Conservation (phyloP, 805 yeast species). For the Suhomyces pyralidae region DNA sequence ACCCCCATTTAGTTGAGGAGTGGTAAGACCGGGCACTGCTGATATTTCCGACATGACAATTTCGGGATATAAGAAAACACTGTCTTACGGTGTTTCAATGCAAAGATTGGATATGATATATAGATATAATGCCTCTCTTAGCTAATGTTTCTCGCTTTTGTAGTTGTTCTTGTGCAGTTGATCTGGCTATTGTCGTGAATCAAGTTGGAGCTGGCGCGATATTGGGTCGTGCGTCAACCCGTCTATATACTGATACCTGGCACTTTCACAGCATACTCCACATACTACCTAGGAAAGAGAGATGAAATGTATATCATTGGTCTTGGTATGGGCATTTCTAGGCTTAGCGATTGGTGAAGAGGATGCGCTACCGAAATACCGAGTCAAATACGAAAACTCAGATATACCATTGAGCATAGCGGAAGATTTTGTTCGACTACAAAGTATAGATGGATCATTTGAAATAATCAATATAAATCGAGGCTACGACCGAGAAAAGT, state of each 20-base stretch:
- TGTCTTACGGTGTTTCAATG: background rate
- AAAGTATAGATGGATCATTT: constrained; percentile 12
- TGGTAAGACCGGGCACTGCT: constrained; percentile 28
- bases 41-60: background rate
- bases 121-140: background rate
- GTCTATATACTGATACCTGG: background rate
- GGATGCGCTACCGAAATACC: constrained; percentile 10
- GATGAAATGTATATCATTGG: background rate
- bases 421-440: constrained; percentile 7
- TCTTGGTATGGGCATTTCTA: background rate
- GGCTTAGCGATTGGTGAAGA: background rate
- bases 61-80: background rate
- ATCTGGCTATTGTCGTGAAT: background rate
- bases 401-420: constrained; percentile 16
- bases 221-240: background rate
- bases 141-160: background rate
- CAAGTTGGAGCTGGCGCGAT: background rate
- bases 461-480: constrained; percentile 14
- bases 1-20: constrained; percentile 32
- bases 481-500: constrained; percentile 8
- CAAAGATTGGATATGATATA: background rate
- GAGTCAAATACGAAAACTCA: constrained; percentile 15
- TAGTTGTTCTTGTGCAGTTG: background rate
- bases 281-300: background rate
- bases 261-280: background rate